phyloP scores from a whole-genome alignment of 495 filamentous ascomycete genomes.

The Chlorociboria aeruginascens region DNA sequence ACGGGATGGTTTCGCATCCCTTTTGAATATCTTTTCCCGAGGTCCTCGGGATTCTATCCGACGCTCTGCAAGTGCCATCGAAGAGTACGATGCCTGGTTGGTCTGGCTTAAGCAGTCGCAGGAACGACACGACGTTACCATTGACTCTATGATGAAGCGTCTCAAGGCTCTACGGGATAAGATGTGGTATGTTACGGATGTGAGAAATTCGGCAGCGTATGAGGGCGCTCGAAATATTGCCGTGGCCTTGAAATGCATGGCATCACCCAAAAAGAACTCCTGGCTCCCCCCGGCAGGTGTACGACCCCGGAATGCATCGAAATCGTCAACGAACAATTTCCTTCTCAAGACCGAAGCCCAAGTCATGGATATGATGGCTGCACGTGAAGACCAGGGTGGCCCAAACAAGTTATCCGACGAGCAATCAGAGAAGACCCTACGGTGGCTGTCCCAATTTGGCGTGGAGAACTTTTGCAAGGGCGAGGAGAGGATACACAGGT shows the following conservation, averaged over 20 bases:
- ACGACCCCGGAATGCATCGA: constrained; percentile 27
- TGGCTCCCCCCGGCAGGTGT: constrained; percentile 3
- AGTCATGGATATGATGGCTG: constrained; percentile 76
- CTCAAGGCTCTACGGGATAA: constrained; percentile 70
- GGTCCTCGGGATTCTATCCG: constrained; percentile 57
- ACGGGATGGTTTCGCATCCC: constrained; percentile 50
- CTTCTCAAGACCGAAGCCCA: constrained; percentile 79
- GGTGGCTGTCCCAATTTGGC: constrained; percentile 70
- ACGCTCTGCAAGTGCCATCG: constrained; percentile 50
- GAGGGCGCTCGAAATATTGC: constrained; percentile 83
- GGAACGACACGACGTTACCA: constrained; percentile 51
- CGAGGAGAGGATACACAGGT: constrained; percentile 89
- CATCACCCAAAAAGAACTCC: constrained; percentile 42
- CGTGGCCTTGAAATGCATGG: constrained; percentile 86
- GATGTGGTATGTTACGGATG: constrained; percentile 98
- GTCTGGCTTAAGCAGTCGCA: constrained; percentile 65
- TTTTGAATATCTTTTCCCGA: constrained; percentile 59
- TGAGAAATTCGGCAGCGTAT: constrained; percentile 80
- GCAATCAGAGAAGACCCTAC: constrained; percentile 73
- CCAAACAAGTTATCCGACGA: constrained; percentile 95
- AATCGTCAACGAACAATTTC: constrained; percentile 51
- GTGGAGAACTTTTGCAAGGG: constrained; percentile 93
- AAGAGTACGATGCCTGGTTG: constrained; percentile 65
- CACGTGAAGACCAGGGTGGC: constrained; percentile 71
- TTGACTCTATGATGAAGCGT: constrained; percentile 55